These are phyloP conservation scores for Gardenia jasminoides DNA, from an alignment of 257 asterid species.

Conservation along the genomic window DNA sequence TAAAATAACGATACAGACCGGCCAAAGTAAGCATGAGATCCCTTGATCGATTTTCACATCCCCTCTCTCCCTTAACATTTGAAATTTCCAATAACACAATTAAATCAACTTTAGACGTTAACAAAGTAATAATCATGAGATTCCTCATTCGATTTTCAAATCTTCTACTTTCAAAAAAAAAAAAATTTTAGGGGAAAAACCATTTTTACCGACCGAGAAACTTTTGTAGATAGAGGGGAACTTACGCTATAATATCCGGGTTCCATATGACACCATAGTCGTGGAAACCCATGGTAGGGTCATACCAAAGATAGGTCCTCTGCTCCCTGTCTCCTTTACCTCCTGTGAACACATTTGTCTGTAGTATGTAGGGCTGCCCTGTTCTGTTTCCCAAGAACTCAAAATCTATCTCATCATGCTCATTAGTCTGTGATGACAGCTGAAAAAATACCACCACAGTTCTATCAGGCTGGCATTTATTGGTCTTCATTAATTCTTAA, in stretches of 20 bases:
- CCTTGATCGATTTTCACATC: no score
- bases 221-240: background rate
- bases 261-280: slow-evolving; percentile 36
- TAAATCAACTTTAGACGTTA: no score
- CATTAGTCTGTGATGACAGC: slow-evolving; percentile 36
- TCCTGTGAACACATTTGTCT: slow-evolving; percentile 45
- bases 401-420: slow-evolving; percentile 46
- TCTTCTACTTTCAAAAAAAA: no score
- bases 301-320: slow-evolving; percentile 40
- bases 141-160: no score
- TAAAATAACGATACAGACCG: no score
- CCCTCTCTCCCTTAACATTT: no score
- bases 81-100: no score
- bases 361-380: slow-evolving; percentile 39
- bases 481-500: background rate
- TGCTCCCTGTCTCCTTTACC: slow-evolving; percentile 43
- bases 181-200: no score
- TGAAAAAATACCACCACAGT: slow-evolving; percentile 1
- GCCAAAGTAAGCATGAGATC: no score
- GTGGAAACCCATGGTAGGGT: slow-evolving; percentile 38
- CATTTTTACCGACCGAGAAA: background rate
- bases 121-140: no score
- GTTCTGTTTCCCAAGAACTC: slow-evolving; percentile 48
- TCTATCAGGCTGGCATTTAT: background rate
- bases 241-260: slow-evolving; percentile 29